phyloP scores from a whole-genome alignment of 768 basidiomycete species.

The Collybia mongolica region DNA sequence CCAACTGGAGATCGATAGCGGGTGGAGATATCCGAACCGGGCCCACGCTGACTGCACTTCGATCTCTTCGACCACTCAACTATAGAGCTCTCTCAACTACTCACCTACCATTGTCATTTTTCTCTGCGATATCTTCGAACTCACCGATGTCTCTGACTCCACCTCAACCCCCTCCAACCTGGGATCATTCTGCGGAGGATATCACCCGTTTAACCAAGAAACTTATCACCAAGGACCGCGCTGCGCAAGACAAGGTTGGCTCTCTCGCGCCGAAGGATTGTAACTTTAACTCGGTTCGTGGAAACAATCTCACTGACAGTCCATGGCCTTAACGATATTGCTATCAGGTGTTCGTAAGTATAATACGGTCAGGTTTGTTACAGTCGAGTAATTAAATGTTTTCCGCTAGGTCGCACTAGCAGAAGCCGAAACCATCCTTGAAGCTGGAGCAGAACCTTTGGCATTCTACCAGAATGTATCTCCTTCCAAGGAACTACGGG shows the following conservation, averaged over 20 bases:
- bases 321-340: not conserved
- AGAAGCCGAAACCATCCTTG: conserved; percentile 53
- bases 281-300: conserved; percentile 60
- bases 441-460: conserved; percentile 54
- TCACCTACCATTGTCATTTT: conserved; percentile 25
- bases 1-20: conserved; percentile 36
- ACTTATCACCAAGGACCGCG: conserved; percentile 55
- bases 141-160: conserved; percentile 52
- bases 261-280: conserved; percentile 54
- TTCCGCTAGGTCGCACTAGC: conserved; percentile 54
- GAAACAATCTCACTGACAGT: too few relatives aligned
- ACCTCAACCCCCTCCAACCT: conserved; percentile 64
- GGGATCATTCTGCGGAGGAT: conserved; percentile 66
- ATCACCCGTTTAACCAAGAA: conserved; percentile 56
- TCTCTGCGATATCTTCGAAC: conserved; percentile 23
- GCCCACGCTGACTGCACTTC: conserved; percentile 21
- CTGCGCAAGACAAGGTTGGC: conserved; percentile 57
- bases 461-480: conserved; percentile 85
- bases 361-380: not conserved
- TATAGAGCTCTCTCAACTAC: conserved; percentile 26
- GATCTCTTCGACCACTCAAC: conserved; percentile 14
- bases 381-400: not conserved
- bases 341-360: conserved; percentile 70
- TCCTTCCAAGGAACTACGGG: conserved; percentile 69
- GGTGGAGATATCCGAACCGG: conserved; percentile 40